Conservation (phyloP, 1,284 basidiomycete genomes). For the Salmacisia buchloeana region DNA sequence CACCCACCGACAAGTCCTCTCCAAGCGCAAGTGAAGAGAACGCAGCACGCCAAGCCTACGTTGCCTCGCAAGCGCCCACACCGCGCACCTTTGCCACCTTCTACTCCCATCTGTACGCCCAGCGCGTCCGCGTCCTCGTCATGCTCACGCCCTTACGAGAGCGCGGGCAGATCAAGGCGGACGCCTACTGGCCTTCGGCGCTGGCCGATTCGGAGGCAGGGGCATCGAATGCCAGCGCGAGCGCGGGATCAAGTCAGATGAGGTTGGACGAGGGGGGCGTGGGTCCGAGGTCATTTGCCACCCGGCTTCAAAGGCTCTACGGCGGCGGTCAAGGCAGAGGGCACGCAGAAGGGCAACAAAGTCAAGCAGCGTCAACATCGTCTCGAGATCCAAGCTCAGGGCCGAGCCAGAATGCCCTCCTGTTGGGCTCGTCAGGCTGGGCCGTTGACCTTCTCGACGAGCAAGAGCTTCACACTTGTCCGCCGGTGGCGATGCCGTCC, state of each 20-base stretch:
- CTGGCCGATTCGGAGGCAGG: too few species aligned
- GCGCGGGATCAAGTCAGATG: too few species aligned
- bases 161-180: conserved; percentile 32
- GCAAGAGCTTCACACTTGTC: conserved; percentile 14
- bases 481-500: conserved; percentile 1
- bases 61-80: conserved; percentile 90
- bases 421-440: conserved; percentile 2
- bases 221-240: too few species aligned
- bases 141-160: conserved; percentile 45
- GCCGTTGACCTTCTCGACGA: conserved; percentile 34
- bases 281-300: too few species aligned
- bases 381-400: conserved; percentile 14
- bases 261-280: too few species aligned
- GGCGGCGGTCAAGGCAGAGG: too few species aligned
- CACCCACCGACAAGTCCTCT: neutral
- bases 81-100: conserved; percentile 86
- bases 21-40: too few species aligned
- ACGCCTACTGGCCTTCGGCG: conserved; percentile 42
- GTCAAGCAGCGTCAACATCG: conserved; percentile 15
- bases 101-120: conserved; percentile 51
- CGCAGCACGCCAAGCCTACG: conserved; percentile 61
- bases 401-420: conserved; percentile 10
- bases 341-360: too few species aligned
- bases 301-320: too few species aligned
- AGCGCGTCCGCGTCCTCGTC: conserved; percentile 26